Conservation (phyloP, 2,329 filamentous ascomycete species). For the Aotearoamyces nothofagi region DNA sequence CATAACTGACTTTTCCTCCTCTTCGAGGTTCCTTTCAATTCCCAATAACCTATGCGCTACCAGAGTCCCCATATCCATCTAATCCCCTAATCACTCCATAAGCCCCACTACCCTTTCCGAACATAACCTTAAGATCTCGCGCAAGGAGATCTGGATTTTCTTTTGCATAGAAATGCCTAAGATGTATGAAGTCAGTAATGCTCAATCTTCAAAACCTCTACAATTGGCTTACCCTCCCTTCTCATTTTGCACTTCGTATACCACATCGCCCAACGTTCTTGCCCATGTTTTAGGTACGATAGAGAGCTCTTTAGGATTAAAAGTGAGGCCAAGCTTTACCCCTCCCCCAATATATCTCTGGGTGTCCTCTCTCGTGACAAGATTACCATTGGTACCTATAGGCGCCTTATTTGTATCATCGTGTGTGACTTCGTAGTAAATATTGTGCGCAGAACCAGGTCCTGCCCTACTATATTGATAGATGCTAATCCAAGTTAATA, state of each 20-base stretch:
- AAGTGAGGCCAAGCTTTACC: conserved; percentile 34
- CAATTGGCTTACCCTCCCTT: no score
- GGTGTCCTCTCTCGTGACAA: conserved; percentile 16
- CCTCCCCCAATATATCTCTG: conserved; percentile 11
- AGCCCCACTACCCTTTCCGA: conserved; percentile 33
- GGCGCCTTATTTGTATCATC: no score
- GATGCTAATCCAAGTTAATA: conserved; percentile 59
- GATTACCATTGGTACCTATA: conserved; percentile 9
- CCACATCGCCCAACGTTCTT: conserved; percentile 42
- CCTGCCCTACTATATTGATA: conserved; percentile 60
- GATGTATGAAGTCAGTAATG: no score
- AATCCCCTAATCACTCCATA: conserved; percentile 17
- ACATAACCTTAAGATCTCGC: conserved; percentile 40
- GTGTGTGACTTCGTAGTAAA: conserved; percentile 77
- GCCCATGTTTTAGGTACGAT: conserved; percentile 39
- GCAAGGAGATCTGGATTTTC: conserved; percentile 38
- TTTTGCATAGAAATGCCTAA: conserved; percentile 46
- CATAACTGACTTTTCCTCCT: no score
- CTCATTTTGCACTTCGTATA: conserved; percentile 33
- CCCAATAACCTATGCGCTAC: no score
- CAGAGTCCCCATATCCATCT: conserved; percentile 17
- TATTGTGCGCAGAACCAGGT: conserved; percentile 48
- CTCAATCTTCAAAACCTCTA: no score
- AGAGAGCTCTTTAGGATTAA: conserved; percentile 39
- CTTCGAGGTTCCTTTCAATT: no score